Evolutionary conservation across 1,284 basidiomycete species (phyloP).

Genomic region (Tranzscheliella williamsii): DNA sequence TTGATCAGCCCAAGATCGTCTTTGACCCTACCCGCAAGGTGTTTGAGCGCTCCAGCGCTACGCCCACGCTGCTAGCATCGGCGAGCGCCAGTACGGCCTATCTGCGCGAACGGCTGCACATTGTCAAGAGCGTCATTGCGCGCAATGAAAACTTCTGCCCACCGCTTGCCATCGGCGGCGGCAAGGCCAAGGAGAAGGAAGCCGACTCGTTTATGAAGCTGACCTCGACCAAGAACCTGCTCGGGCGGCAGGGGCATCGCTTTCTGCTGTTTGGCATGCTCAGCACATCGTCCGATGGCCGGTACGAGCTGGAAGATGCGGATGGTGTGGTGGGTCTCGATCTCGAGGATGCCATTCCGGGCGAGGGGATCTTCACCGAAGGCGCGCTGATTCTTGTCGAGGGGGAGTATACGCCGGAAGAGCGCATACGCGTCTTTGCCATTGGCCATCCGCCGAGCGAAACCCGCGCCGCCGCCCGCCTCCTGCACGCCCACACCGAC

Average conservation of each 20-base stretch:
- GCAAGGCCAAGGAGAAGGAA: conserved; percentile 1
- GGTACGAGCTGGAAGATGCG: conserved; percentile 86
- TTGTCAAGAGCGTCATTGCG: conserved; percentile 49
- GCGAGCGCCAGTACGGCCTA: conserved; percentile 35
- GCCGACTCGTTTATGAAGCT: conserved; percentile 65
- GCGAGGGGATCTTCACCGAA: conserved; percentile 95
- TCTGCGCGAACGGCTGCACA: conserved; percentile 45
- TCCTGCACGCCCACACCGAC: conserved; percentile 28
- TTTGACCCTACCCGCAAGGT: conserved; percentile 83
- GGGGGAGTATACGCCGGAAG: conserved; percentile 92
- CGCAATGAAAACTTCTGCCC: conserved; percentile 59
- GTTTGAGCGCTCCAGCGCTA: conserved; percentile 67
- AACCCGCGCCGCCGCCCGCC: conserved; percentile 34
- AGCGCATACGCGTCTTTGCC: conserved; percentile 82
- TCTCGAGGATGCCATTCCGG: conserved; percentile 78
- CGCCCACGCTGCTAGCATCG: conserved; percentile 36
- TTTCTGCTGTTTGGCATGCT: conserved; percentile 95
- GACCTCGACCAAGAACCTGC: conserved; percentile 91
- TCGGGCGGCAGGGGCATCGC: conserved; percentile 84
- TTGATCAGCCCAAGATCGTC: conserved; percentile 88
- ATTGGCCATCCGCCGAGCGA: conserved; percentile 86
- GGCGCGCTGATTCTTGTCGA: conserved; percentile 93
- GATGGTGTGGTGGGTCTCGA: conserved; percentile 90
- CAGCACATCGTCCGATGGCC: conserved; percentile 83
- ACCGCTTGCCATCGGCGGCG: conserved; percentile 38